Base-by-base conservation (phyloP, 441 rosid genomes). In the Erodium texanum region DNA sequence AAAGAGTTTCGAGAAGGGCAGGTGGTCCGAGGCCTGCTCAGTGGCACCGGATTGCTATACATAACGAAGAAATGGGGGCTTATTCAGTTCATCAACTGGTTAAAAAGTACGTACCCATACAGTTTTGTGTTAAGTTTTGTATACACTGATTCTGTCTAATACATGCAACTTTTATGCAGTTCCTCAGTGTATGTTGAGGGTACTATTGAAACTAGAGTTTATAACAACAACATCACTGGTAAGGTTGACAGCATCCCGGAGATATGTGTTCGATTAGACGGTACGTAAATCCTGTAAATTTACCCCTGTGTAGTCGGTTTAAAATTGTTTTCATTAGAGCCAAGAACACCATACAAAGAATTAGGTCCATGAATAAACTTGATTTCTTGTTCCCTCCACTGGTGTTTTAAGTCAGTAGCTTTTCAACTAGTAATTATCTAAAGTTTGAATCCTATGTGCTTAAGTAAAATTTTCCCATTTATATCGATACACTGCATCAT, bases 1-100 rank as follows among this genome's bases (percentile, higher is more conserved):
- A 89, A 75, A 89, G 98, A 79, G 76, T 77, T 70, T 58, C 73
- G 12, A 81, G 82, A 64, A 73, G 78, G 5, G 83, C 65, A 22
- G 82, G 84, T 76, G 70, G 81, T 73, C 93, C 96, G 1, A 87
- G 79, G 76, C 97, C 97, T 75, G 92, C 86, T 73, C 99, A 92
- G 70, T 92, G 99, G 98, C 99, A 92, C 81, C 85, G 99, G 76
- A 82, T 92, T 73, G 97, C 89, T 38, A 94, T 94, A 75, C 99
- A 94, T 68, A 89, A 89, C 73, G 90, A 82, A 19, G 6, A 62
- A 7, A 87, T 94, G 56, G 97, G 93, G 67, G 80, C 86, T 74
- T 92, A 88, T 74, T 89, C 97, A 64, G 97, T 89, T 66, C 96
- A 85, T 78, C 82, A 92, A 72, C 78, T 94, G 69, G 77, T 83